Conservation (phyloP, 2,329 filamentous ascomycete species). For the Colletotrichum sp. region DNA sequence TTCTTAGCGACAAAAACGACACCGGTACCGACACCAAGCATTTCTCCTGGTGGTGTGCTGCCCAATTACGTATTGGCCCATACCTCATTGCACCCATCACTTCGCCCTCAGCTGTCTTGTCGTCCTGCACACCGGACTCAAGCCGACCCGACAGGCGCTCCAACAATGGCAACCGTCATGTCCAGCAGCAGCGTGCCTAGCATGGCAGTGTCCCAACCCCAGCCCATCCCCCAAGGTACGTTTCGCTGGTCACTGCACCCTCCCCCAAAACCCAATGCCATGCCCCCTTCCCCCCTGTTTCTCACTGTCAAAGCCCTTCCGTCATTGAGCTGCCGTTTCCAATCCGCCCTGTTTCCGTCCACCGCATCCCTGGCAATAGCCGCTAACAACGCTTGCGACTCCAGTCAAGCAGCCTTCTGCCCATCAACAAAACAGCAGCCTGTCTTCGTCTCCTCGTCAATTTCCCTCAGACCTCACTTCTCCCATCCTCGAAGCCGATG, state of each 20-base stretch:
- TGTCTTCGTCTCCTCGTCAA: conserved; percentile 49
- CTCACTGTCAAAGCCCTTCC: conserved; percentile 3
- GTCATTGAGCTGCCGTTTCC: conserved; percentile 10
- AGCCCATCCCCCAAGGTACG: conserved; percentile 13
- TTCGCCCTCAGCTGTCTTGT: background rate
- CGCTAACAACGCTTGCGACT: conserved; percentile 12
- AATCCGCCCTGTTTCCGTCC: conserved; percentile 18
- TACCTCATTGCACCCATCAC: conserved; percentile 2
- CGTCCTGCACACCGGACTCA: conserved; percentile 3
- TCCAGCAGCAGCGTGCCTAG: background rate
- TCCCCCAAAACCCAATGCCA: background rate
- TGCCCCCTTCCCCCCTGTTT: background rate
- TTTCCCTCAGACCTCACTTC: conserved; percentile 54
- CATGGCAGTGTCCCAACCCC: conserved; percentile 5
- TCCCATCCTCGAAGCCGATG: conserved; percentile 63
- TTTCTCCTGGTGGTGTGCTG: conserved; percentile 12
- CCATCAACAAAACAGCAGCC: conserved; percentile 17
- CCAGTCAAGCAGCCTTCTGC: conserved; percentile 6
- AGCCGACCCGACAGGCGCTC: background rate
- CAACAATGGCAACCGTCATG: conserved; percentile 8
- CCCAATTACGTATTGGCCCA: conserved; percentile 16
- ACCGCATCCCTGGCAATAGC: conserved; percentile 7
- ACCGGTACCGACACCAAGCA: background rate
- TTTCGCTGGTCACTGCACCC: background rate
- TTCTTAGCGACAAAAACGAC: background rate